These are phyloP conservation scores for Tephrocybe sp. DNA, from an alignment of 768 basidiomycete species.

Conservation along the genomic window DNA sequence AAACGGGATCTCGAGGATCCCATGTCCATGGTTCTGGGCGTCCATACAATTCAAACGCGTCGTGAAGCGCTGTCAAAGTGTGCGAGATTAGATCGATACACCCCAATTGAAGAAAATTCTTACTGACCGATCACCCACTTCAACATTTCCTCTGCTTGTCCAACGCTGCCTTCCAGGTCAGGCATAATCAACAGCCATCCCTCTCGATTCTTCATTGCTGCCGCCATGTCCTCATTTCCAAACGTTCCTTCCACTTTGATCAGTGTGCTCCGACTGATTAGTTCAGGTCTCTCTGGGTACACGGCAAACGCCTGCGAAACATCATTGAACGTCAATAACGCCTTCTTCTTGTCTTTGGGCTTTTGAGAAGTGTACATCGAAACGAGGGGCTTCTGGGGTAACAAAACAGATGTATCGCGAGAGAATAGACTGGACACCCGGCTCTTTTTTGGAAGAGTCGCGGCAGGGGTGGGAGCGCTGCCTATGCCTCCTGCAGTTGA, in stretches of 20 bases:
- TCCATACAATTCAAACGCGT: slow-evolving; percentile 86
- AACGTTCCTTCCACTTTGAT: slow-evolving; percentile 90
- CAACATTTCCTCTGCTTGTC: slow-evolving; percentile 78
- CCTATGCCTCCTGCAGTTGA: slow-evolving; percentile 24
- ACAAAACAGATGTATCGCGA: slow-evolving; percentile 30
- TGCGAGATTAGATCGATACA: background rate
- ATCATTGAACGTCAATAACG: slow-evolving; percentile 64
- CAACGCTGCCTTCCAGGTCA: slow-evolving; percentile 62
- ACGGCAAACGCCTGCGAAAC: slow-evolving; percentile 90
- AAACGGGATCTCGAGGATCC: slow-evolving; percentile 79
- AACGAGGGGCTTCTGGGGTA: slow-evolving; percentile 39
- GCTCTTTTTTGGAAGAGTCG: slow-evolving; percentile 36
- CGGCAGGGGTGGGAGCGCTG: slow-evolving; percentile 19
- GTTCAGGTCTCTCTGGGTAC: slow-evolving; percentile 91
- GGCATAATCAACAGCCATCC: slow-evolving; percentile 93
- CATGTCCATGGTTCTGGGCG: slow-evolving; percentile 83
- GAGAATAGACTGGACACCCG: slow-evolving; percentile 73
- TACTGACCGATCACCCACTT: slow-evolving; percentile 84
- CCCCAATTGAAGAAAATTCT: slow-evolving; percentile 8
- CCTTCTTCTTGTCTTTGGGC: slow-evolving; percentile 70
- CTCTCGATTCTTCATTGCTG: slow-evolving; percentile 62
- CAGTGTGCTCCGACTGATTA: slow-evolving; percentile 85
- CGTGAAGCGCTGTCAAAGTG: slow-evolving; percentile 62
- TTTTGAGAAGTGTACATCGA: slow-evolving; percentile 63
- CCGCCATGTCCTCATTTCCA: slow-evolving; percentile 72